These are phyloP conservation scores for Talaromyces sp. DNA, from an alignment of 2,329 filamentous ascomycete genomes.

Conservation along the genomic window DNA sequence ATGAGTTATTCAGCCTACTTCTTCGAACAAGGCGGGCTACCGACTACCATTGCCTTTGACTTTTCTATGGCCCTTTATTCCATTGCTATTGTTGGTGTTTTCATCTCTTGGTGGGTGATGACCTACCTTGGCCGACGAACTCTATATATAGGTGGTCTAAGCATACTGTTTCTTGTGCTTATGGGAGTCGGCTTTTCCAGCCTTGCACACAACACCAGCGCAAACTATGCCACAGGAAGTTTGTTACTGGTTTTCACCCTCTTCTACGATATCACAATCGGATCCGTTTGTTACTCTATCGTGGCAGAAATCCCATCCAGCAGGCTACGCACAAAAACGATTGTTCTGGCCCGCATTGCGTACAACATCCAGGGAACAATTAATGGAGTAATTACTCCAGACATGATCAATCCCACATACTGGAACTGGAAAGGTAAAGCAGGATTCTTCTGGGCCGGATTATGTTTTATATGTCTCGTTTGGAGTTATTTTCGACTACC, in stretches of 20 bases:
- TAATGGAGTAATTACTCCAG: constrained; percentile 74
- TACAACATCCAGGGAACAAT: constrained; percentile 80
- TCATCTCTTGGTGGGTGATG: constrained; percentile 79
- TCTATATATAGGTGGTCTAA: constrained; percentile 73
- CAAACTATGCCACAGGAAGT: constrained; percentile 28
- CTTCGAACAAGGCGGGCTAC: constrained; percentile 50
- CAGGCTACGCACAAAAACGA: constrained; percentile 81
- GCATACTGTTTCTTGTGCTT: constrained; percentile 68
- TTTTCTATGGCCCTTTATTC: constrained; percentile 51
- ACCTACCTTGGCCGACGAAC: constrained; percentile 66
- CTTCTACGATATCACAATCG: constrained; percentile 75
- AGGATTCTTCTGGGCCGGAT: not conserved
- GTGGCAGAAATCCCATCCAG: constrained; percentile 79
- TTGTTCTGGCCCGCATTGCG: constrained; percentile 74
- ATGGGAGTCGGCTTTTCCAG: constrained; percentile 80
- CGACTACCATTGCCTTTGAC: constrained; percentile 49
- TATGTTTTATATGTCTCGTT: not conserved
- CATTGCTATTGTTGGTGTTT: constrained; percentile 71
- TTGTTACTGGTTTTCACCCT: constrained; percentile 27
- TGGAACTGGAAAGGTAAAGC: constrained; percentile 53
- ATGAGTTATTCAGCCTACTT: constrained; percentile 61
- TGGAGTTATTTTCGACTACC: not conserved
- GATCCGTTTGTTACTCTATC: constrained; percentile 83
- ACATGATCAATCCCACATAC: constrained; percentile 81
- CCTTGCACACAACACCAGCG: constrained; percentile 45